Conservation (phyloP, 139 green algal species). For the Diplosphaera chodatii region DNA sequence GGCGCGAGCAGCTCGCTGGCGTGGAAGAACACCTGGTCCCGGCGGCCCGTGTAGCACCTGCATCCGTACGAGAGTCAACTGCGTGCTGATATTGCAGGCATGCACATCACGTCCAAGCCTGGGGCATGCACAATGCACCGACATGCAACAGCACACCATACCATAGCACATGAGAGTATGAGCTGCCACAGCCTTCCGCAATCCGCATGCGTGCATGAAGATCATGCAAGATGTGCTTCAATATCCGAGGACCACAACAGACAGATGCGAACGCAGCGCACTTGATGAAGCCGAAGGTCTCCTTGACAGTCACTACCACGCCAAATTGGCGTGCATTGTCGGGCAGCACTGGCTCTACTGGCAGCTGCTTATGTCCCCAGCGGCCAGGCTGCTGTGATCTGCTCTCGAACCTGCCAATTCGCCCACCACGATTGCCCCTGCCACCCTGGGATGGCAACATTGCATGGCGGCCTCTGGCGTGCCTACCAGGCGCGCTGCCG, state of each 20-base stretch:
- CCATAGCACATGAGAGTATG: too few species aligned
- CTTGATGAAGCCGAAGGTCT: constrained; percentile 20
- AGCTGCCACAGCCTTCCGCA: too few species aligned
- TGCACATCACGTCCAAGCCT: too few species aligned
- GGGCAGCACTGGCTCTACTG: not conserved
- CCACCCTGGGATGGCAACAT: not conserved
- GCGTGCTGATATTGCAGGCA: too few species aligned
- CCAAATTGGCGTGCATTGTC: not conserved
- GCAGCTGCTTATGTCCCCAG: not conserved
- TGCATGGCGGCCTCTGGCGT: not conserved
- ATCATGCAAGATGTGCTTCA: too few species aligned
- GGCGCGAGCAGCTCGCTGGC: constrained; percentile 4
- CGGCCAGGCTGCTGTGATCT: not conserved
- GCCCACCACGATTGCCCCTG: too few species aligned
- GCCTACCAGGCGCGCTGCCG: too few species aligned
- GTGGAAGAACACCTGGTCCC: constrained; percentile 15
- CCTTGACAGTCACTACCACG: constrained; percentile 3
- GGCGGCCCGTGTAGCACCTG: not conserved
- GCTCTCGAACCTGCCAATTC: not conserved
- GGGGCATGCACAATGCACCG: too few species aligned
- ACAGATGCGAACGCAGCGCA: too few species aligned
- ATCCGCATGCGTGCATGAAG: too few species aligned
- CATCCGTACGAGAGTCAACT: not conserved
- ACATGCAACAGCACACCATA: too few species aligned
- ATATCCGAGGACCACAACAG: too few species aligned